These are phyloP conservation scores for Lumnitzera racemosa DNA, from an alignment of 345 rosid genomes.

Conservation along the genomic window DNA sequence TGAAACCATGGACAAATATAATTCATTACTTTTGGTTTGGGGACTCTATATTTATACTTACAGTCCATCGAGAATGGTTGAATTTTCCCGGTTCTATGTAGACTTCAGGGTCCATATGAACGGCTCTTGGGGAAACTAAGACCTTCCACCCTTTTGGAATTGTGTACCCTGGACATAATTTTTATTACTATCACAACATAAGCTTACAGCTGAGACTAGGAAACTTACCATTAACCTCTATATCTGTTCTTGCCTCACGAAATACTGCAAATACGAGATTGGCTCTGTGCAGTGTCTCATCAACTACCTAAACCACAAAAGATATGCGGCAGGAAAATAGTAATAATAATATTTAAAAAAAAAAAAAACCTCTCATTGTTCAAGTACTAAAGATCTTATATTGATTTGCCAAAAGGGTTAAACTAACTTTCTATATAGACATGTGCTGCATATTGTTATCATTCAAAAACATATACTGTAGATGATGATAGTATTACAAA, in stretches of 20 bases:
- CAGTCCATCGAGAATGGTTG: conserved; percentile 26
- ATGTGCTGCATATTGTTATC: too few relatives aligned
- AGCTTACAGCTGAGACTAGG: neutral
- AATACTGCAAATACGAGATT: conserved; percentile 39
- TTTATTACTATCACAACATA: too few relatives aligned
- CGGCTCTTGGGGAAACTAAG: conserved; percentile 10
- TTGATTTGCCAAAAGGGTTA: too few relatives aligned
- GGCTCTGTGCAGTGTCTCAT: conserved; percentile 44
- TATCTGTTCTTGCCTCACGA: conserved; percentile 39
- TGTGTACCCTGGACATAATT: conserved; percentile 14
- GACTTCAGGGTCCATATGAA: conserved; percentile 16
- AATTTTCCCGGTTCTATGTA: conserved; percentile 11
- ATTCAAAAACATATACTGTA: neutral
- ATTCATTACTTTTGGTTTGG: too few relatives aligned
- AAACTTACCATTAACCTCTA: conserved; percentile 31
- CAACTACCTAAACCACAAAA: conserved; percentile 28
- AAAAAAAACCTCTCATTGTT: too few relatives aligned
- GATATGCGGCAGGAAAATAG: too few relatives aligned
- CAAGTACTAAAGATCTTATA: too few relatives aligned
- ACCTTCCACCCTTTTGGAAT: conserved; percentile 26
- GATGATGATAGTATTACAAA: neutral
- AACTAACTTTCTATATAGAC: too few relatives aligned
- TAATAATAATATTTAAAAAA: too few relatives aligned
- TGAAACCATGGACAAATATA: neutral
- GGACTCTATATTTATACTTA: conserved; percentile 2